Percentiles rank a stretch among this genome's conserved stretches.
phyloP scores from a whole-genome alignment of 2,329 filamentous ascomycete genomes.

The Hypoxylon sp. region DNA sequence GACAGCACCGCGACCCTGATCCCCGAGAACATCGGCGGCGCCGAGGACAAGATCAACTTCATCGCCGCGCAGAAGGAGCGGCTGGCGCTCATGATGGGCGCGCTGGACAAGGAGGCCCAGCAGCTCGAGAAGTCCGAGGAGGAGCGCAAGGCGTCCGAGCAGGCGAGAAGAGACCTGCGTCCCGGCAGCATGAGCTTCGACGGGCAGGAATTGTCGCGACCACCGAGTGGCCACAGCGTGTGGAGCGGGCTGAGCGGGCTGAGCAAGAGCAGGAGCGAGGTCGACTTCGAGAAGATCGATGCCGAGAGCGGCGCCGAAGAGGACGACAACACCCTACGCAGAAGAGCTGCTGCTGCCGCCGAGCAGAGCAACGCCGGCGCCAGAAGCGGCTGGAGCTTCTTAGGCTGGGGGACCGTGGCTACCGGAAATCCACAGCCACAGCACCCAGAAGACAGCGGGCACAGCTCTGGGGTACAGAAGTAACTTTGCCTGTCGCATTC shows the following conservation, averaged over 20 bases:
- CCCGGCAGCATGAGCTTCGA: conserved; percentile 49
- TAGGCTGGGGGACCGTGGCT: conserved; percentile 46
- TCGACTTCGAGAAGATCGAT: conserved; percentile 90
- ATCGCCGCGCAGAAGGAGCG: conserved; percentile 83
- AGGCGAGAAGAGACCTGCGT: conserved; percentile 38
- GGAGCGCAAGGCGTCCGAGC: conserved; percentile 40
- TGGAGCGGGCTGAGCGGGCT: conserved; percentile 73
- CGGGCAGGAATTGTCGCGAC: conserved; percentile 54
- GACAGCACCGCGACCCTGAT: conserved; percentile 69
- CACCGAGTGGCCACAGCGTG: conserved; percentile 61
- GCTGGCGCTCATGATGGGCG: conserved; percentile 78
- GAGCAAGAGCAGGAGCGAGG: conserved; percentile 85
- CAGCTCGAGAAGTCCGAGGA: conserved; percentile 62
- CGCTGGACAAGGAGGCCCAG: conserved; percentile 82
- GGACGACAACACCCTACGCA: conserved; percentile 52
- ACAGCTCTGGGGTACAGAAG: conserved; percentile 46
- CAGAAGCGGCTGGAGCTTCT: conserved; percentile 44
- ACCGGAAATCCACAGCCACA: conserved; percentile 17
- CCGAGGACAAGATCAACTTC: conserved; percentile 77
- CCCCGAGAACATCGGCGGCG: conserved; percentile 73
- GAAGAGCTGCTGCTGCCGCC: conserved; percentile 35
- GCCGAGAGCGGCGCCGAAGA: conserved; percentile 75
- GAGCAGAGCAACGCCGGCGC: conserved; percentile 43
- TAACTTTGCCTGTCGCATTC: conserved; percentile 23
- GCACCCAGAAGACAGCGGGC: conserved; percentile 25